Conservation (phyloP, 108 stramenopile genomes). For the Cylindrotheca fusiformis region DNA sequence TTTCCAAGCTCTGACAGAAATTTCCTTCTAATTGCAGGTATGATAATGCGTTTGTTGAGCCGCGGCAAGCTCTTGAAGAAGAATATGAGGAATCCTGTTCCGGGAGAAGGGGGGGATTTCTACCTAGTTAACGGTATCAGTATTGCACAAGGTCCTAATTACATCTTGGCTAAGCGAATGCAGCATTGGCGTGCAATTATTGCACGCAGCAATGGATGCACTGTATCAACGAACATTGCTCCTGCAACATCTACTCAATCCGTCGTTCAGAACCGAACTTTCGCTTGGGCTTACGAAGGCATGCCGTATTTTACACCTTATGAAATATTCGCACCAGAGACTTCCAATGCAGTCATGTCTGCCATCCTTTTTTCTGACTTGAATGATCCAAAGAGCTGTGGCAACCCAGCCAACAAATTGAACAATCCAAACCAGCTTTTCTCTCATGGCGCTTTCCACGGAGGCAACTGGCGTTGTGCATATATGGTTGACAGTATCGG, state of each 20-base stretch:
- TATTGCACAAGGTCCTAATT: slow-evolving; percentile 97
- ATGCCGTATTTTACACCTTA: slow-evolving; percentile 95
- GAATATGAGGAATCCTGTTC: slow-evolving; percentile 69
- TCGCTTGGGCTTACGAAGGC: slow-evolving; percentile 98
- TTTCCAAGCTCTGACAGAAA: background rate
- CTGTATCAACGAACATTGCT: slow-evolving; percentile 95
- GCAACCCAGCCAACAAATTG: slow-evolving; percentile 74
- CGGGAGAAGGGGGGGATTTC: slow-evolving; percentile 53
- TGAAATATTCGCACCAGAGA: slow-evolving; percentile 96
- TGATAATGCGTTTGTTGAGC: slow-evolving; percentile 63
- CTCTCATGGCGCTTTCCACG: slow-evolving; percentile 91
- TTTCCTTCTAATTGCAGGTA: slow-evolving; percentile 30
- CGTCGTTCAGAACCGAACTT: slow-evolving; percentile 91
- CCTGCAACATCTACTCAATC: slow-evolving; percentile 95
- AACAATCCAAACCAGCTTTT: slow-evolving; percentile 95
- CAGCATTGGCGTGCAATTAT: slow-evolving; percentile 98
- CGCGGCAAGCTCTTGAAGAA: slow-evolving; percentile 71
- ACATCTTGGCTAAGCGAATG: slow-evolving; percentile 95
- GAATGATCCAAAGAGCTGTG: slow-evolving; percentile 66
- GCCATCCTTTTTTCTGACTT: slow-evolving; percentile 93
- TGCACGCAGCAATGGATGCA: slow-evolving; percentile 84
- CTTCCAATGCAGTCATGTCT: slow-evolving; percentile 96
- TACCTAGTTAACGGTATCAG: slow-evolving; percentile 87
- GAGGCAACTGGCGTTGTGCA: slow-evolving; percentile 95
- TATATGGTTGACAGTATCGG: slow-evolving; percentile 95